Evolutionary conservation across 495 filamentous ascomycete genomes (phyloP), one percentile per base, ranked within the genome.

Genomic region (Xylaria intraflava): DNA sequence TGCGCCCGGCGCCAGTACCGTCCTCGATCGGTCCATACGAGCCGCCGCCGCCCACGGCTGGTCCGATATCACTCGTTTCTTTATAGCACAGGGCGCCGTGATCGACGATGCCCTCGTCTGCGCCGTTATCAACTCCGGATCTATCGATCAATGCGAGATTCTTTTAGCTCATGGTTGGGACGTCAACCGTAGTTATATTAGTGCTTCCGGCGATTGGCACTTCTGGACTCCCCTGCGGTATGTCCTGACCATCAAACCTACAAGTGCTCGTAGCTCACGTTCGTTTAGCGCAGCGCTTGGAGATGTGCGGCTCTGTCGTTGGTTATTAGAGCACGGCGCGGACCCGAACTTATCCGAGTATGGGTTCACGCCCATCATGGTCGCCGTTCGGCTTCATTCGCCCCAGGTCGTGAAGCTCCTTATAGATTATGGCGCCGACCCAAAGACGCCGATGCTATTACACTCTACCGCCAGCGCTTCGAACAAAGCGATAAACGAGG

Each of bases 141-240:
- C 53, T 10, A 17, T 56, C 20, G 53, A 56, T 22, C 53, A 50
- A 39, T 56, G 53, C 40, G 39, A 56, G 0, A 40, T 56, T 7
- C 46, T 56, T n/a, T 30, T 44, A 14, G 23, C 17, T 6, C 44
- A 56, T 24, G 53, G 53, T 31, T 56, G 53, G 53, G 53, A 56
- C 29, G 53, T 56, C 39, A 56, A 56, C 23, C 53, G 47, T 14
- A 56, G 53, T 42, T 56, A 56, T 39, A 56, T 56, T 23, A 56
- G 53, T 35, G 46, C 53, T 27, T 45, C 46, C 6, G 46, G 46
- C 11, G 53, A 56, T 27, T 56, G 53, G 53, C 53, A 46, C 20
- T 56, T 56, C 16, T 50, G 53, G 46, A 56, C 53, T 26, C 53
- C 53, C 38, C 30, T 56, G 19, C 46, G 53, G 53, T 56, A 56